Conservation (phyloP, 23 red algal genomes). For the Gracilariopsis chorda region DNA sequence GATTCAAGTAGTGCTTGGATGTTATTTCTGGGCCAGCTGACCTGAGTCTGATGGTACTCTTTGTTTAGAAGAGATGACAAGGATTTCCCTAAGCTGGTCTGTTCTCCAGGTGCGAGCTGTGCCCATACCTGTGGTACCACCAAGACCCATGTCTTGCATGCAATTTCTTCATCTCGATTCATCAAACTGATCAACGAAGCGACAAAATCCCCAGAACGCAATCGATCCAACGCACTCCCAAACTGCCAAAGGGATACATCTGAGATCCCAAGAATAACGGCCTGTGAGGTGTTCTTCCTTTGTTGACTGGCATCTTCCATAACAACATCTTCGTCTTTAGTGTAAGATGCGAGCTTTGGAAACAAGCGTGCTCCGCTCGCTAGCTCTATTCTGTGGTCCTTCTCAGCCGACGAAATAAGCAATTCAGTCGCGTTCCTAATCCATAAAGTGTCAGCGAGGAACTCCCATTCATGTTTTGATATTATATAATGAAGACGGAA, state of each 20-base stretch:
- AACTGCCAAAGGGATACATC: not conserved
- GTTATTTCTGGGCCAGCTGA: constrained; percentile 58
- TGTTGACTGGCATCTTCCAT: not conserved
- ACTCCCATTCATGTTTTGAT: constrained; percentile 90
- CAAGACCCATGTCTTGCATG: constrained; percentile 39
- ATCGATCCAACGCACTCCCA: not conserved
- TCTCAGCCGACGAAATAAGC: constrained; percentile 58
- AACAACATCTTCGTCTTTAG: not conserved
- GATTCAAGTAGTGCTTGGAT: constrained; percentile 74
- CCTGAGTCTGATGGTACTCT: constrained; percentile 81
- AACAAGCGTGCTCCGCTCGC: not conserved
- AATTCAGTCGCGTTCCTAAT: constrained; percentile 81
- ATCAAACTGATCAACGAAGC: constrained; percentile 51
- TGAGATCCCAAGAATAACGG: not conserved
- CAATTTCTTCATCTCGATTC: constrained; percentile 61
- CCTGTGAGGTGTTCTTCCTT: not conserved
- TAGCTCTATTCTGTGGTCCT: not conserved
- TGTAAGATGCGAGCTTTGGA: not conserved
- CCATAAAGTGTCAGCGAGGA: constrained; percentile 90
- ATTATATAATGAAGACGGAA: constrained; percentile 72
- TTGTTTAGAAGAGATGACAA: constrained; percentile 54
- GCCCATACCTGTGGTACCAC: constrained; percentile 72
- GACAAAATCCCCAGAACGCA: constrained; percentile 19
- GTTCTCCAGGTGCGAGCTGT: constrained; percentile 9
- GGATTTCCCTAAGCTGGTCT: constrained; percentile 37